Conservation (phyloP, 169 alveolate species). For the Plasmodium relictum region DNA sequence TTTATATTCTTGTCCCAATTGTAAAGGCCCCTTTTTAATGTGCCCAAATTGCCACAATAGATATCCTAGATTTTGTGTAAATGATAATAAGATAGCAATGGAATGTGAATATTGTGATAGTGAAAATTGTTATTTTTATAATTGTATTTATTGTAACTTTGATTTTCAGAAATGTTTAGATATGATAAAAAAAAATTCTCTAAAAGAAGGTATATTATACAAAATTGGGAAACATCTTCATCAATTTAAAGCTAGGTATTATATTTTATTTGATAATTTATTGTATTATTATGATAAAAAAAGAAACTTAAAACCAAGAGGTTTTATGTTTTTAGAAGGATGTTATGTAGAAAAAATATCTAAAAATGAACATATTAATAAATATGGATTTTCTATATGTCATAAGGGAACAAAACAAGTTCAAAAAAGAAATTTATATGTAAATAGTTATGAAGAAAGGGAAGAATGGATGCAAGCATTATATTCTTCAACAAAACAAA, state of each 20-base stretch:
- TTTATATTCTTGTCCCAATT: constrained; percentile 85
- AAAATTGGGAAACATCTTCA: constrained; percentile 89
- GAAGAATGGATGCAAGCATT: constrained; percentile 89
- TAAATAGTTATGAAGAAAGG: constrained; percentile 81
- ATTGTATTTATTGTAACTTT: constrained; percentile 79
- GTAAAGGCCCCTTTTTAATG: constrained; percentile 85
- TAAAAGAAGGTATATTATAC: constrained; percentile 88
- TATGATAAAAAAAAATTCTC: constrained; percentile 77
- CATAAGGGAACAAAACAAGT: constrained; percentile 83
- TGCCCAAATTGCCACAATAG: constrained; percentile 86
- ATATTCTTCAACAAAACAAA: constrained; percentile 89
- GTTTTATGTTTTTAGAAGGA: constrained; percentile 92
- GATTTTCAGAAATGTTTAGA: constrained; percentile 79
- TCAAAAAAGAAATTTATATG: constrained; percentile 84
- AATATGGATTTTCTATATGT: constrained; percentile 85
- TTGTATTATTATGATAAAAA: constrained; percentile 87
- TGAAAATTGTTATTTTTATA: constrained; percentile 41
- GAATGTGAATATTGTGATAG: constrained; percentile 84
- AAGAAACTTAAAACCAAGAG: constrained; percentile 86
- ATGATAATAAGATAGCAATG: constrained; percentile 80
- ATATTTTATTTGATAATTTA: constrained; percentile 87
- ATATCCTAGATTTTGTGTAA: constrained; percentile 80
- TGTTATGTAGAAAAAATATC: constrained; percentile 86
- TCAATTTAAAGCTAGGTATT: constrained; percentile 88
- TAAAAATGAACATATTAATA: constrained; percentile 43